phyloP scores from a whole-genome alignment of 202 grass and related monocot species.

The Miscanthus sacchariflorus region DNA sequence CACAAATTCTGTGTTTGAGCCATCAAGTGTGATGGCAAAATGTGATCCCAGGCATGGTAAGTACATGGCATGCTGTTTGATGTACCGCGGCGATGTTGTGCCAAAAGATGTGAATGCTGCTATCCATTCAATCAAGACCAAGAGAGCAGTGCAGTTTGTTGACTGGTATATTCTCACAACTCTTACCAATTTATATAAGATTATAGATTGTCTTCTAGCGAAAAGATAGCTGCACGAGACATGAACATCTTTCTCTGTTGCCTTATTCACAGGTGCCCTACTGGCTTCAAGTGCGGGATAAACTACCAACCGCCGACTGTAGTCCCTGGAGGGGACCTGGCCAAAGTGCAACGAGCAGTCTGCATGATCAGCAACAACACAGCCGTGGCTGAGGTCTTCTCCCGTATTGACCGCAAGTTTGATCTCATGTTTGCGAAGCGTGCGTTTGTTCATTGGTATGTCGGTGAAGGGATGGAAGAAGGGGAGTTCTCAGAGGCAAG shows the following conservation, averaged over 20 bases:
- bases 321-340: slow-evolving; percentile 78
- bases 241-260: slow-evolving; percentile 39
- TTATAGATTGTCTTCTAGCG: background rate
- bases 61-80: slow-evolving; percentile 91
- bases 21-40: slow-evolving; percentile 78
- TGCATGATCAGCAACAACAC: slow-evolving; percentile 97
- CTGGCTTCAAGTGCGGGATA: slow-evolving; percentile 90
- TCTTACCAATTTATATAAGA: slow-evolving; percentile 18
- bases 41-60: slow-evolving; percentile 82
- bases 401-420: slow-evolving; percentile 80
- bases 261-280: slow-evolving; percentile 68
- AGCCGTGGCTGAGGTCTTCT: slow-evolving; percentile 78
- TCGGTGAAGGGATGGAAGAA: slow-evolving; percentile 89
- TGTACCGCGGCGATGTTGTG: slow-evolving; percentile 87
- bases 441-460: slow-evolving; percentile 86
- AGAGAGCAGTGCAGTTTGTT: slow-evolving; percentile 77
- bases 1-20: slow-evolving; percentile 81
- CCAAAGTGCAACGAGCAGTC: slow-evolving; percentile 74
- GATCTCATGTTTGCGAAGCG: slow-evolving; percentile 86
- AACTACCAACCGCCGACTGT: slow-evolving; percentile 82
- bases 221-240: slow-evolving; percentile 1
- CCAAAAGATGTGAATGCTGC: slow-evolving; percentile 87
- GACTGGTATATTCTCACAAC: slow-evolving; percentile 60
- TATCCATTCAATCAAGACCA: slow-evolving; percentile 74
- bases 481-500: slow-evolving; percentile 87